These are phyloP conservation scores for Didymella pomorum DNA, from an alignment of 2,329 filamentous ascomycete species.

Conservation along the genomic window DNA sequence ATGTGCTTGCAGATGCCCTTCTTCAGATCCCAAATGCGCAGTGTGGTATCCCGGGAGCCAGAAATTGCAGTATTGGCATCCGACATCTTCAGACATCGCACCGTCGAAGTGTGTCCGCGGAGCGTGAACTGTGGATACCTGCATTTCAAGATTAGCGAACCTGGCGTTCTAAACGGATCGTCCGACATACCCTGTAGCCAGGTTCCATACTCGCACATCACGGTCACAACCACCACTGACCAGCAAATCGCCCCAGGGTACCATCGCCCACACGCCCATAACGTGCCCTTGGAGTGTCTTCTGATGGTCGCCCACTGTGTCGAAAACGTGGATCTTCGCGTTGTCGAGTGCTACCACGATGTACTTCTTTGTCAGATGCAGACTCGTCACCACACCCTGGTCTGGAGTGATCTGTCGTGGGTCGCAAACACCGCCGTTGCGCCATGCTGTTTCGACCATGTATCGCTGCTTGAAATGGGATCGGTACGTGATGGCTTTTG, in stretches of 20 bases:
- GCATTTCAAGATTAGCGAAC: slow-evolving; percentile 21
- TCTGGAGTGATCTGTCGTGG: slow-evolving; percentile 92
- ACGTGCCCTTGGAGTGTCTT: slow-evolving; percentile 93
- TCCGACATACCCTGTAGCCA: slow-evolving; percentile 80
- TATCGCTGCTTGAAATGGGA: slow-evolving; percentile 98
- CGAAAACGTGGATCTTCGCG: slow-evolving; percentile 97
- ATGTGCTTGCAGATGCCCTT: slow-evolving; percentile 90
- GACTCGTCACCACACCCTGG: slow-evolving; percentile 93
- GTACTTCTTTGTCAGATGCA: slow-evolving; percentile 93
- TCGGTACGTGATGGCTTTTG: slow-evolving; percentile 82
- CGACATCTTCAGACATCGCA: slow-evolving; percentile 97
- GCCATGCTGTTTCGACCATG: slow-evolving; percentile 96
- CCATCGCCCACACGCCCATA: slow-evolving; percentile 99
- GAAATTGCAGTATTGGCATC: slow-evolving; percentile 94
- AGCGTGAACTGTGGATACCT: slow-evolving; percentile 64
- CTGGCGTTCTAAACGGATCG: neutral
- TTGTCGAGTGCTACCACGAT: slow-evolving; percentile 98
- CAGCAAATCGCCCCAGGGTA: slow-evolving; percentile 93
- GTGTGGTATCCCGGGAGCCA: slow-evolving; percentile 90
- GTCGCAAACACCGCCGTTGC: slow-evolving; percentile 84
- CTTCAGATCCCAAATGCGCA: slow-evolving; percentile 93
- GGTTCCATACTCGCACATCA: slow-evolving; percentile 96
- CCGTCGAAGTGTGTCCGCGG: slow-evolving; percentile 94
- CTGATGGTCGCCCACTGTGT: slow-evolving; percentile 86
- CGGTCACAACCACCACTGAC: slow-evolving; percentile 97